Evolutionary conservation across 148 eudicot species (phyloP), one percentile per base, ranked within the genome.

Genomic region (Limonium bicolor): DNA sequence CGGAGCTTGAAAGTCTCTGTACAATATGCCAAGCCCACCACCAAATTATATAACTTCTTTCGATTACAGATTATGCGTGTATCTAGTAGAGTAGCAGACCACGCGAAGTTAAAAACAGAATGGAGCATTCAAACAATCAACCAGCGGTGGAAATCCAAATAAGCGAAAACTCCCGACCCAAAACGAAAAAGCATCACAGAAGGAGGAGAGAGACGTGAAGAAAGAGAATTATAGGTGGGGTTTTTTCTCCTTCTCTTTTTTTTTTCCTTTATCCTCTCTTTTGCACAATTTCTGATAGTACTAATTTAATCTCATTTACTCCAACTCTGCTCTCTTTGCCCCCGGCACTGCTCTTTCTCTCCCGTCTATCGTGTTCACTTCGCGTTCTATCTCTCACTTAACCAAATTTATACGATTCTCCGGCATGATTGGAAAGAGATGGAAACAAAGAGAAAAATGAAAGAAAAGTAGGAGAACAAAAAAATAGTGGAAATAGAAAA

Each of bases 201-300:
- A 51, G 41, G 50, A 46, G 26, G 41, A 60, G 38, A 66, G 69
- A 68, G 64, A 46, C 65, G 68, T 66, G 61, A 55, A 66, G 66
- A 49, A 66, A 60, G 40, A 66, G 54, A 55, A 65, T 41, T 38
- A 8, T 50, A 39, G 50, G 44, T 33, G 22, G n/a, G 43, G 42
- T 12, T 20, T 23, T 31, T 10, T 28, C 30, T 37, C 20, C 20
- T 50, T 23, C 30, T 14, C 15, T 34, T 15, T 51, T 15, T 11
- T 16, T 28, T 6, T 41, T 41, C 27, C 28, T 39, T 18, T 19
- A 4, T 3, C 11, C 43, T 39, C 21, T 25, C 43, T 18, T 25
- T 39, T 4, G 4, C 46, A 28, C 14, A 41, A 41, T 41, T 41
- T 15, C 15, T 41, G n/a, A n/a, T n/a, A n/a, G n/a, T n/a, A n/a